Evolutionary conservation across 768 basidiomycete species (phyloP).

Genomic region (Boletus patriciae): DNA sequence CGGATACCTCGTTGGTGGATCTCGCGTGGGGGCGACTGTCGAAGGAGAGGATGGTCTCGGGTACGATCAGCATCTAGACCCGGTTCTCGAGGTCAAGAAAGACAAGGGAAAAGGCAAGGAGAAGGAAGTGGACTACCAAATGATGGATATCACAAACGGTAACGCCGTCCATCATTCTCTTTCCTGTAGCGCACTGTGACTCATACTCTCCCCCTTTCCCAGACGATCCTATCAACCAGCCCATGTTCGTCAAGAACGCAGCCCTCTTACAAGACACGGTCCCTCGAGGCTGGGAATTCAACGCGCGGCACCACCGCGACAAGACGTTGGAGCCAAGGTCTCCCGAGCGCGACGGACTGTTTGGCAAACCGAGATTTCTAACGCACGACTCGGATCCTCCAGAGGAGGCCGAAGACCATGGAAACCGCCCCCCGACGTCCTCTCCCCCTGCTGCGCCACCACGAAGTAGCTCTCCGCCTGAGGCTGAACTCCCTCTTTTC

Average conservation of each 20-base stretch:
- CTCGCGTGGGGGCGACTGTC: constrained; percentile 42
- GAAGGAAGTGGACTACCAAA: constrained; percentile 29
- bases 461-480: constrained; percentile 30
- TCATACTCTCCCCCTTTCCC: background rate
- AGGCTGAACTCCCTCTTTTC: constrained; percentile 1
- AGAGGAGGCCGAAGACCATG: constrained; percentile 3
- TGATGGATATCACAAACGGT: constrained; percentile 43
- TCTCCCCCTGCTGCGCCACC: constrained; percentile 26
- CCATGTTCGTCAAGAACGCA: constrained; percentile 22
- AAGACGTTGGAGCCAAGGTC: background rate
- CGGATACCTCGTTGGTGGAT: constrained; percentile 33
- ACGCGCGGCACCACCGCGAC: background rate
- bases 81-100: constrained; percentile 8
- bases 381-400: constrained; percentile 24
- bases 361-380: constrained; percentile 40
- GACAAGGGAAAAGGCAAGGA: constrained; percentile 37
- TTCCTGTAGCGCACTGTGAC: background rate
- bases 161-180: background rate
- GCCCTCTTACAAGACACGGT: constrained; percentile 22
- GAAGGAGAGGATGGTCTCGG: constrained; percentile 29
- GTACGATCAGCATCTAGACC: background rate
- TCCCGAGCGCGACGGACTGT: constrained; percentile 9
- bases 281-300: background rate
- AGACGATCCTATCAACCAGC: constrained; percentile 9
- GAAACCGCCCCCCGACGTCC: constrained; percentile 1